Evolutionary conservation across 352 stramenopile genomes (phyloP).

Genomic region (Globisporangium rhizosaccharum): DNA sequence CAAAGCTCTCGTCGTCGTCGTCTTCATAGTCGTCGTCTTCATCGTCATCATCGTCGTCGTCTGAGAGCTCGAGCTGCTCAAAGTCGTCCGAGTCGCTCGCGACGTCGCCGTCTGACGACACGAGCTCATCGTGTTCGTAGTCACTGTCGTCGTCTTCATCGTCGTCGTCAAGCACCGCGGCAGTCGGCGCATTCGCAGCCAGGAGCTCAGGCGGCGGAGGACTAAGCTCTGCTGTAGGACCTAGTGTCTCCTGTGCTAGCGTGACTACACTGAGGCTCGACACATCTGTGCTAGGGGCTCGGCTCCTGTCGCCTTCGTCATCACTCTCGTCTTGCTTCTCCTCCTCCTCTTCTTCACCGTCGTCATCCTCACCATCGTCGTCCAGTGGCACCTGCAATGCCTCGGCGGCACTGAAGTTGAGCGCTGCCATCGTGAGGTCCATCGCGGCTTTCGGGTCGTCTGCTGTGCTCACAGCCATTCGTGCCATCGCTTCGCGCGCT

Average conservation of each 20-base stretch:
- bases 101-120: conserved; percentile 57
- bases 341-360: too few relatives aligned
- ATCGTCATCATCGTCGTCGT: conserved; percentile 47
- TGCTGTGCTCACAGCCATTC: not conserved
- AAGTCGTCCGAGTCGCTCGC: conserved; percentile 73
- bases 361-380: not conserved
- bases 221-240: not conserved
- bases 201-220: conserved; percentile 5
- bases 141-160: conserved; percentile 75
- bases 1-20: not conserved
- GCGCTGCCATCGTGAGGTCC: not conserved
- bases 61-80: conserved; percentile 67
- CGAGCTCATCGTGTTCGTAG: conserved; percentile 77
- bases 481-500: not conserved
- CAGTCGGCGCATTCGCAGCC: not conserved
- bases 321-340: too few relatives aligned
- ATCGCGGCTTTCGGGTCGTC: not conserved
- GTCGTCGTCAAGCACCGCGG: conserved; percentile 9
- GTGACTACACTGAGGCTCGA: too few relatives aligned
- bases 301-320: too few relatives aligned
- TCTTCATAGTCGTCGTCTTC: conserved; percentile 14
- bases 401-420: not conserved
- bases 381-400: not conserved
- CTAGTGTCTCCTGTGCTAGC: too few relatives aligned
- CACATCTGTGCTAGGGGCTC: too few relatives aligned